Base-by-base conservation (phyloP, 1,284 basidiomycete species). In the Pyrrhoderma noxium region DNA sequence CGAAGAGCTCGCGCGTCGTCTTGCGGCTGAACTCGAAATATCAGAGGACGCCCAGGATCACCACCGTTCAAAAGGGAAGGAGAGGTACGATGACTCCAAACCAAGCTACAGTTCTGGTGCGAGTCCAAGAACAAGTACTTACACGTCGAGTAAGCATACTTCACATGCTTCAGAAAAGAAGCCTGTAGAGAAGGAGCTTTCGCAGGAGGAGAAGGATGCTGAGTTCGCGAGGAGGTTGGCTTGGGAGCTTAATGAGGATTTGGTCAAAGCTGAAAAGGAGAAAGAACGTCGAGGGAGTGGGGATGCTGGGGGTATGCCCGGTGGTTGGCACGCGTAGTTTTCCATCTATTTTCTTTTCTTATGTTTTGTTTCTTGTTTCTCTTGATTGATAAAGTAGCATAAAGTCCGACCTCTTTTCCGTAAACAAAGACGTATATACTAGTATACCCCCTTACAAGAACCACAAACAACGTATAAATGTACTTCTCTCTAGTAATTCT, bases 161-260 rank as follows among this genome's bases (percentile, higher is more conserved):
- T 31, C 27, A 5, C 5, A 5, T 31, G 11, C 7, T 31, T 31
- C 27, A 31, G 27, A 21, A 8, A 36, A 19, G 35, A 35, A 19
- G 36, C 23, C 55, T 22, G 53, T 49, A 19, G 44, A 45, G 19
- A 21, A 54, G 45, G 41, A 45, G 14, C 11, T 31, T 5, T 31
- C 27, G 11, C 22, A 38, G n/a, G 57, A 52, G 41, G 59, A 60
- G 22, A 50, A 53, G 3, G 59, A 60, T 44, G 52, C 50, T 3
- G 59, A 56, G 44, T 42, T 54, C 14, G 57, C 59, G 3, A 23
- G 56, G 19, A 23, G 48, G 44, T 41, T 60, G 9, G 59, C 59
- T 18, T 40, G 47, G 34, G 57, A 60, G 43, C 34, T 52, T 27
- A 56, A 56, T 36, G 34, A 35, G 9, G 51, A 52, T 31, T 40